A percentile compares a stretch with the other conserved stretches of the same genome.
phyloP scores from a whole-genome alignment of 345 rosid genomes.

The Pistacia atlantica region DNA sequence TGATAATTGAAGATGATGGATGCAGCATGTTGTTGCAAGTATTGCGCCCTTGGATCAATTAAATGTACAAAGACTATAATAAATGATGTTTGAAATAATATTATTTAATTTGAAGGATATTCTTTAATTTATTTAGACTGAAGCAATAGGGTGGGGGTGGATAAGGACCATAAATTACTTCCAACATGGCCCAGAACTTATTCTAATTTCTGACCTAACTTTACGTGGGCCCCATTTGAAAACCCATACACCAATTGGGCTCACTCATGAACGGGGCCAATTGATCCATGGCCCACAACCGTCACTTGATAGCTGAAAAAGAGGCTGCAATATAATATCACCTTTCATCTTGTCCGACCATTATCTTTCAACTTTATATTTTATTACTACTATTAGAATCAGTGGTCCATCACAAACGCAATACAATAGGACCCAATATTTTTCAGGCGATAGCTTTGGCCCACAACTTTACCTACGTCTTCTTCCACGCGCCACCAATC shows the following conservation, averaged over 20 bases:
- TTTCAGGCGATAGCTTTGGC: neutral
- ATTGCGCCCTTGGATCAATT: no score
- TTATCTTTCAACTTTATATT: neutral
- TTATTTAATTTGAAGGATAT: no score
- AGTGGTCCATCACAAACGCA: neutral
- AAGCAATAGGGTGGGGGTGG: neutral
- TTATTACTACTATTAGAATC: neutral
- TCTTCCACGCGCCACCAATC: conserved; percentile 2
- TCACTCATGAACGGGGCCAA: neutral
- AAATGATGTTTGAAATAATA: no score
- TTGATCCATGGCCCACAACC: neutral
- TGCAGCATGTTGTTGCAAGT: no score
- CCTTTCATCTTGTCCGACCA: conserved; percentile 1
- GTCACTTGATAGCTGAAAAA: neutral
- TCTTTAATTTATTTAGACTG: no score
- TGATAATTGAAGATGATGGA: no score
- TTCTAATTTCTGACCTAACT: neutral
- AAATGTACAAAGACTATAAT: no score
- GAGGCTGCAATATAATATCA: neutral
- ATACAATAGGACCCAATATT: neutral
- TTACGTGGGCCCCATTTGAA: neutral
- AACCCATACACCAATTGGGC: neutral
- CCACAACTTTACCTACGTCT: neutral
- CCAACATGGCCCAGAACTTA: neutral
- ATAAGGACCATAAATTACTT: neutral